A percentile compares a stretch with the other conserved stretches of the same genome.
phyloP scores from a whole-genome alignment of 2,329 filamentous ascomycete genomes.

The Alternaria sp. region DNA sequence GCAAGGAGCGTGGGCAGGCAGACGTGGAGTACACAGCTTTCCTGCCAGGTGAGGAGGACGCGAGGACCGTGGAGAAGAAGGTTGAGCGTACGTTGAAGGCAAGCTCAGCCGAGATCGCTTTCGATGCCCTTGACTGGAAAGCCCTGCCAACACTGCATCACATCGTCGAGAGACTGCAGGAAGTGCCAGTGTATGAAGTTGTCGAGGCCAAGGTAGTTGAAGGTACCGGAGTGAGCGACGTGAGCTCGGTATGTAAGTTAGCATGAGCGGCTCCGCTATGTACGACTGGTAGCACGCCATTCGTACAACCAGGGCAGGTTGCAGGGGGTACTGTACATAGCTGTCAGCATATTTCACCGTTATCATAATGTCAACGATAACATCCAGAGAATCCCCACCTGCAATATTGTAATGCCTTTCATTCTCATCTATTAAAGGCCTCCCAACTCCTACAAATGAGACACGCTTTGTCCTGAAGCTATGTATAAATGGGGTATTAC shows the following conservation, averaged over 20 bases:
- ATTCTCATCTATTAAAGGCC: slow-evolving; percentile 10
- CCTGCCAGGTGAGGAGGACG: slow-evolving; percentile 46
- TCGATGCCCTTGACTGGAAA: slow-evolving; percentile 63
- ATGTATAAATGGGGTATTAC: slow-evolving; percentile 27
- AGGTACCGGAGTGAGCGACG: slow-evolving; percentile 62
- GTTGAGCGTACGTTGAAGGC: slow-evolving; percentile 50
- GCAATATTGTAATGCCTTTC: slow-evolving; percentile 1
- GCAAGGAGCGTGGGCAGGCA: slow-evolving; percentile 56
- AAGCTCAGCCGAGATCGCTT: slow-evolving; percentile 56
- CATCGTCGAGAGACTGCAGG: slow-evolving; percentile 61
- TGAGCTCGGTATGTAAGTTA: slow-evolving; percentile 43
- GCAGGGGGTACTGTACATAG: background rate
- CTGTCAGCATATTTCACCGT: background rate
- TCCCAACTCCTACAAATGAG: slow-evolving; percentile 13
- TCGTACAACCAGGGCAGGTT: background rate
- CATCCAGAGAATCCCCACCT: background rate
- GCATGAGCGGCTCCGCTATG: background rate
- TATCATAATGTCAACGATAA: background rate
- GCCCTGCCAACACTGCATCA: slow-evolving; percentile 69
- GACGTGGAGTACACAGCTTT: slow-evolving; percentile 65
- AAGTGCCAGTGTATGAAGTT: slow-evolving; percentile 66
- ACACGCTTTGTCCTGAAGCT: slow-evolving; percentile 16
- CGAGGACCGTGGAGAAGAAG: slow-evolving; percentile 45
- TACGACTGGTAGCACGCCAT: background rate
- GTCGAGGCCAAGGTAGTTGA: slow-evolving; percentile 65